Evolutionary conservation across 2,329 filamentous ascomycete species (phyloP), one percentile per base, ranked within the genome.

Genomic region (Akanthomyces lecanii): DNA sequence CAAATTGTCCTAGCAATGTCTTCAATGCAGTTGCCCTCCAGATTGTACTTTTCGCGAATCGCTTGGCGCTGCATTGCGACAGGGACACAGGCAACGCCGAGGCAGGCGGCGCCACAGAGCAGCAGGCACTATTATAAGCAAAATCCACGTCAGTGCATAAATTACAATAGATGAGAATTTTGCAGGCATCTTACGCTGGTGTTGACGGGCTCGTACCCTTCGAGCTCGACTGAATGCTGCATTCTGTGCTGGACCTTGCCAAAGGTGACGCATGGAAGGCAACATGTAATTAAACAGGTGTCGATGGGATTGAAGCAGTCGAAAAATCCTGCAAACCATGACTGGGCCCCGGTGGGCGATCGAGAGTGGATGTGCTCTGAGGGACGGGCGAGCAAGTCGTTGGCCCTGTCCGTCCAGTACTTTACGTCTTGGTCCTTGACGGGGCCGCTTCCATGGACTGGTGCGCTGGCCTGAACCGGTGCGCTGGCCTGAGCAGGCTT

Each of bases 201-300:
- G 71, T 82, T 81, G 68, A 80, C 71, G 38, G 77, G 73, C 72
- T 81, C 76, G 40, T 79, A 82, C 16, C 77, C 79, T 21, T 75
- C 65, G 8, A 81, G 74, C 62, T 71, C 73, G 42, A 69, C 72
- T 30, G 75, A 72, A 71, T 77, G 77, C 63, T 71, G 72, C 12
- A 81, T 68, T 23, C 79, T 76, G 66, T 82, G 79, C 62, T 80
- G 71, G 3, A 78, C 80, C 75, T 78, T 79, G 70, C 79, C 79
- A 55, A 81, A 82, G 40, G 78, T 80, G 38, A 81, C 71, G 65
- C 79, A 82, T 1, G 80, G 79, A 30, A 79, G 65, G 65, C 75
- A 81, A 66, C 74, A 82, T 18, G 76, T 75, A 59, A 80, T 71
- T n/a, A 79, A 66, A 69, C 79, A 81, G 1, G 75, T 73, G 58